Conservation (phyloP, 2,329 filamentous ascomycete species). For the Clarireedia paspali region DNA sequence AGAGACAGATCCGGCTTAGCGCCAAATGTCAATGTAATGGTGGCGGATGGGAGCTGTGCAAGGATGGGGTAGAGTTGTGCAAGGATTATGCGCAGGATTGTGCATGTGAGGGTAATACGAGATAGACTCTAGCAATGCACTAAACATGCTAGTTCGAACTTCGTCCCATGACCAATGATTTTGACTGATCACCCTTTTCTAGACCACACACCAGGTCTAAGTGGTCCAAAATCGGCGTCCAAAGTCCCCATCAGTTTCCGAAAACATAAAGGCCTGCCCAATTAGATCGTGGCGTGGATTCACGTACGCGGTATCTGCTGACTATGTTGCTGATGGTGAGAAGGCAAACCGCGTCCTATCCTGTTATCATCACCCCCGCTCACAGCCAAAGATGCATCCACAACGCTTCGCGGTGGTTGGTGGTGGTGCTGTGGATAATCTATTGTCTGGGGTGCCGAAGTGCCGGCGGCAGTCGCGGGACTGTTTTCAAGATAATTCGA, state of each 20-base stretch:
- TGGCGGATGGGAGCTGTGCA: not conserved
- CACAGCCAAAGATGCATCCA: constrained; percentile 18
- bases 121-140: constrained; percentile 5
- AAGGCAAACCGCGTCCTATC: constrained; percentile 17
- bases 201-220: no score
- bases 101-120: constrained; percentile 22
- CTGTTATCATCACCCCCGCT: constrained; percentile 18
- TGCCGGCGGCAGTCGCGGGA: constrained; percentile 23
- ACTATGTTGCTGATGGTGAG: constrained; percentile 22
- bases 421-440: constrained; percentile 15
- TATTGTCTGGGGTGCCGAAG: constrained; percentile 17
- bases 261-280: not conserved
- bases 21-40: no score
- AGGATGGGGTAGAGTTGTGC: not conserved
- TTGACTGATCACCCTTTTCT: not conserved
- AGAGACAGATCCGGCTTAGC: no score
- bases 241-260: no score
- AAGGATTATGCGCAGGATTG: constrained; percentile 8
- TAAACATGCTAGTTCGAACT: not conserved
- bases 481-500: constrained; percentile 26
- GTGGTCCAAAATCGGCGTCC: no score
- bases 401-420: constrained; percentile 15
- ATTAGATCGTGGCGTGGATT: constrained; percentile 2
- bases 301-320: constrained; percentile 25
- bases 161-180: constrained; percentile 26